These are phyloP conservation scores for Akanthomyces muscarius DNA, from an alignment of 2,329 filamentous ascomycete species.

Conservation along the genomic window DNA sequence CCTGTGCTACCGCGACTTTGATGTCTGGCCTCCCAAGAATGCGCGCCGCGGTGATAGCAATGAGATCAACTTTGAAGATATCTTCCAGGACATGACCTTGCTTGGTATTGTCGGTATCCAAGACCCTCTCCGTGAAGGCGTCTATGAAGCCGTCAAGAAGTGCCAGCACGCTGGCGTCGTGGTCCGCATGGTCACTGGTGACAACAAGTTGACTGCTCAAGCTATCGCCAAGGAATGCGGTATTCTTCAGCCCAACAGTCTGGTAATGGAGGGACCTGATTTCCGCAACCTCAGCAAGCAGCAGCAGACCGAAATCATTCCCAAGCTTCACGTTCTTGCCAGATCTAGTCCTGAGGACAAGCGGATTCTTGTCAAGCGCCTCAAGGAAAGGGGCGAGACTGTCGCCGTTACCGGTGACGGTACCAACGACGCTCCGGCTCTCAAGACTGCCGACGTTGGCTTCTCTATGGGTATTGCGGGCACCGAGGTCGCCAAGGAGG, in stretches of 20 bases:
- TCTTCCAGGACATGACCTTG: slow-evolving; percentile 65
- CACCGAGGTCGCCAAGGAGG: slow-evolving; percentile 81
- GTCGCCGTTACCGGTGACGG: slow-evolving; percentile 82
- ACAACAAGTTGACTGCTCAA: slow-evolving; percentile 74
- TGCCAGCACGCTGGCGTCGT: slow-evolving; percentile 75
- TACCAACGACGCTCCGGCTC: slow-evolving; percentile 77
- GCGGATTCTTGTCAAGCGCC: slow-evolving; percentile 64
- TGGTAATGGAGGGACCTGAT: slow-evolving; percentile 74
- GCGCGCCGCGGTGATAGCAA: slow-evolving; percentile 52
- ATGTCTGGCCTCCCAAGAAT: slow-evolving; percentile 73
- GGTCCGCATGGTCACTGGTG: slow-evolving; percentile 82
- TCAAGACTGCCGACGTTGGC: slow-evolving; percentile 77
- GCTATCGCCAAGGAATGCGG: slow-evolving; percentile 77
- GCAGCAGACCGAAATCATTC: slow-evolving; percentile 64
- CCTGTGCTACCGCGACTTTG: slow-evolving; percentile 78
- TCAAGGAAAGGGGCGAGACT: slow-evolving; percentile 70
- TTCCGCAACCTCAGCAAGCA: slow-evolving; percentile 68
- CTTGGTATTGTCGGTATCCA: slow-evolving; percentile 74
- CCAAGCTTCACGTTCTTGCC: slow-evolving; percentile 66
- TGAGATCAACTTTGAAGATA: slow-evolving; percentile 61
- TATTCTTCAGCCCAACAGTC: slow-evolving; percentile 62
- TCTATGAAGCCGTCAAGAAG: slow-evolving; percentile 66
- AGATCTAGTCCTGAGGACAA: slow-evolving; percentile 75
- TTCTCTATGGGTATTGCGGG: slow-evolving; percentile 84
- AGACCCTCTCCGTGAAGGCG: slow-evolving; percentile 71